A percentile compares a stretch with the other conserved stretches of the same genome.
Conservation (phyloP, 306 rosid species). For the Quercus engelmannii region DNA sequence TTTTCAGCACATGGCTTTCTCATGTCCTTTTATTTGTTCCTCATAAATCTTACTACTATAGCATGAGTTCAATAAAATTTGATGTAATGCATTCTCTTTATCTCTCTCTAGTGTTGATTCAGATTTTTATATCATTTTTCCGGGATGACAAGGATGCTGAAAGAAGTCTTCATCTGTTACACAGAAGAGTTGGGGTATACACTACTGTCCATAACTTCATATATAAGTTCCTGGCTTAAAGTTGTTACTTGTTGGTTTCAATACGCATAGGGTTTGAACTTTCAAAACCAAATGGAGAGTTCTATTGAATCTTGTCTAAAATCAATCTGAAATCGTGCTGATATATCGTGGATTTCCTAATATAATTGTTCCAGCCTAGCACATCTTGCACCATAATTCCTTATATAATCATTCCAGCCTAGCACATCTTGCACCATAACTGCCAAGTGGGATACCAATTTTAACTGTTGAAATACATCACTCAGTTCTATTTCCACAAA, state of each 20-base stretch:
- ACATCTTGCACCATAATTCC: no score
- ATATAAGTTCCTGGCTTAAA: constrained; percentile 2
- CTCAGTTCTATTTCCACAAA: no score
- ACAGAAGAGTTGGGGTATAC: constrained; percentile 88
- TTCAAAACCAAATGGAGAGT: no score
- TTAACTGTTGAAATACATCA: no score
- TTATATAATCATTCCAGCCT: no score
- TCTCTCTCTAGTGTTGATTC: constrained; percentile 14
- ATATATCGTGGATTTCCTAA: no score
- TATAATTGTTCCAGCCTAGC: no score
- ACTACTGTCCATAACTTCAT: neutral
- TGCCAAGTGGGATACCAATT: no score
- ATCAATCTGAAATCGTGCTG: no score
- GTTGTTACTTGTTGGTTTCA: neutral
- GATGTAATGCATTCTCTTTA: neutral
- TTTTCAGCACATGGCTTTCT: neutral
- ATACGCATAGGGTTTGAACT: neutral
- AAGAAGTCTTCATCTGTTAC: constrained; percentile 80
- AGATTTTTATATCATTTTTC: constrained; percentile 15
- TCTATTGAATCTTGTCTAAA: no score
- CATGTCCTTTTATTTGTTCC: neutral
- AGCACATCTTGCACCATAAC: no score
- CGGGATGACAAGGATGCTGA: constrained; percentile 90
- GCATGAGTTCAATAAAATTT: neutral
- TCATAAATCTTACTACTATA: no score